phyloP scores from a whole-genome alignment of 169 alveolate species.

The Besnoitia besnoiti region DNA sequence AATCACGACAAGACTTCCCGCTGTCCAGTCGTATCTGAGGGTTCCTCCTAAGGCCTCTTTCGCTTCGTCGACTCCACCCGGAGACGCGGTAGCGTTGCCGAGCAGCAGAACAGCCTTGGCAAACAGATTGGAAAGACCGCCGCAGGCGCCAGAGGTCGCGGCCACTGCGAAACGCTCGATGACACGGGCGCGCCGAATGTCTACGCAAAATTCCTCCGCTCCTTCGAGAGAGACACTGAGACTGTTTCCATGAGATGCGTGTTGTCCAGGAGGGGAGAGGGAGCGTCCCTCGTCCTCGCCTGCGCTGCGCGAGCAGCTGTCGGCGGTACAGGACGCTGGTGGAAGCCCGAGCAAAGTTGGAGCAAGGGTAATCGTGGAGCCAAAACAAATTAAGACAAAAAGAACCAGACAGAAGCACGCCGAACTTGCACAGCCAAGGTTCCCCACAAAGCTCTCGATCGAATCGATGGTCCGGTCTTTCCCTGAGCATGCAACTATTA shows the following conservation, averaged over 20 bases:
- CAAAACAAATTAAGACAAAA: neutral
- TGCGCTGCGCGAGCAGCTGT: no score
- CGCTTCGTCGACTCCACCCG: neutral
- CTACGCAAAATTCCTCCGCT: neutral
- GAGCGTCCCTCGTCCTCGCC: neutral
- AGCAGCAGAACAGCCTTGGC: neutral
- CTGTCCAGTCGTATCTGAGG: neutral
- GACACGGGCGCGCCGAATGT: neutral
- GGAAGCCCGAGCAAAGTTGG: neutral
- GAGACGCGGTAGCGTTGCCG: neutral
- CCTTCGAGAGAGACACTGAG: no score
- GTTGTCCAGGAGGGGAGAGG: no score
- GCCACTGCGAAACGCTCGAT: neutral
- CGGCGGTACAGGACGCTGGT: no score
- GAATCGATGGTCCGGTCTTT: neutral
- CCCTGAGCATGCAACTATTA: neutral
- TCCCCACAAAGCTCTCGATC: neutral
- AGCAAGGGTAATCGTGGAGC: neutral
- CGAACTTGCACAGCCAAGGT: neutral
- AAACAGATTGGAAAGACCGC: neutral
- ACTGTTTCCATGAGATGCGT: no score
- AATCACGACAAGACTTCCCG: neutral
- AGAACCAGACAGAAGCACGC: neutral
- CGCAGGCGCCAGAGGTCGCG: constrained; percentile 17
- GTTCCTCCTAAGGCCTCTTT: neutral